A percentile compares a stretch with the other conserved stretches of the same genome.
phyloP scores from a whole-genome alignment of 768 basidiomycete genomes.

The Dioszegia aurantiaca region DNA sequence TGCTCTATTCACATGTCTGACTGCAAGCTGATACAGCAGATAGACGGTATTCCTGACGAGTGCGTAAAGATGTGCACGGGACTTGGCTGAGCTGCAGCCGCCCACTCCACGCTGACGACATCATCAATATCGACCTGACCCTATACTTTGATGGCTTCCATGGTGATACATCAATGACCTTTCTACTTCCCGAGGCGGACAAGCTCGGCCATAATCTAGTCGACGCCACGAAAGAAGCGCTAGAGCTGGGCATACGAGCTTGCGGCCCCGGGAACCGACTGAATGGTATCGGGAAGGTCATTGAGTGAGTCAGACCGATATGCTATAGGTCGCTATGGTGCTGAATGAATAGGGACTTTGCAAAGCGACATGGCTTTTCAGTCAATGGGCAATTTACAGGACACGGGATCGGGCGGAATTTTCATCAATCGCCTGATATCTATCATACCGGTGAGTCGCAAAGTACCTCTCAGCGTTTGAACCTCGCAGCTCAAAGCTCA shows the following conservation, averaged over 20 bases:
- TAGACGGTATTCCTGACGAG: slow-evolving; percentile 85
- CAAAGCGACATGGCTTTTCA: slow-evolving; percentile 56
- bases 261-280: slow-evolving; percentile 74
- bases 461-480: not conserved
- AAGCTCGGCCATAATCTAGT: slow-evolving; percentile 66
- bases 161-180: slow-evolving; percentile 83
- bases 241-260: slow-evolving; percentile 66
- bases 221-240: slow-evolving; percentile 61
- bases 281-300: slow-evolving; percentile 67
- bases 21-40: slow-evolving; percentile 18
- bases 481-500: not conserved
- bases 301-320: slow-evolving; percentile 57
- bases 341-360: slow-evolving; percentile 32
- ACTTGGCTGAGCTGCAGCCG: slow-evolving; percentile 58
- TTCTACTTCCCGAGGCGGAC: slow-evolving; percentile 77
- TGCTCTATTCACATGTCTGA: too few species aligned
- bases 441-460: slow-evolving; percentile 64
- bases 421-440: slow-evolving; percentile 81
- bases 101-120: slow-evolving; percentile 74
- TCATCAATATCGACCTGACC: slow-evolving; percentile 85
- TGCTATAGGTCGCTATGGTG: too few species aligned
- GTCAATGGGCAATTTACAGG: slow-evolving; percentile 73
- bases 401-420: slow-evolving; percentile 79
- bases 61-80: slow-evolving; percentile 43
- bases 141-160: slow-evolving; percentile 79